Percentiles rank a stretch among this genome's conserved stretches.
Evolutionary conservation across 306 rosid genomes (phyloP).

Genomic region (Dryas alaskensis): DNA sequence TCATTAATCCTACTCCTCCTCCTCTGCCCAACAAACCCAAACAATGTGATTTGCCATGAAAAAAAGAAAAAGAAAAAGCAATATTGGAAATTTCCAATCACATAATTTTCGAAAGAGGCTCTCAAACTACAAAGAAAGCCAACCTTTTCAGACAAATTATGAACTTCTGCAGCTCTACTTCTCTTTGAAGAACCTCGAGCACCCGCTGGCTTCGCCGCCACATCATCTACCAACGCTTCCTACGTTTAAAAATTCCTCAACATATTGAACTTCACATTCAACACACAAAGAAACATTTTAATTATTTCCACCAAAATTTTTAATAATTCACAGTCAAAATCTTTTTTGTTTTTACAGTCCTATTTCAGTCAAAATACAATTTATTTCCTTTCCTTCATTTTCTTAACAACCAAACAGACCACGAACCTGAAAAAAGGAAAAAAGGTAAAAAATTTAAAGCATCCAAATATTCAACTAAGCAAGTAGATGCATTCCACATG

Average conservation of each 20-base stretch:
- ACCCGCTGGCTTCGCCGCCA: conserved; percentile 35
- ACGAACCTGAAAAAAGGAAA: not conserved
- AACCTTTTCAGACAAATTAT: conserved; percentile 95
- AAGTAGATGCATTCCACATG: not conserved
- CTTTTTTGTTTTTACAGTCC: too few relatives aligned
- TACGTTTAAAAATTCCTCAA: conserved; percentile 23
- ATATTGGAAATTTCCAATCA: not conserved
- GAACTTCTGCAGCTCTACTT: conserved; percentile 98
- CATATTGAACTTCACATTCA: not conserved
- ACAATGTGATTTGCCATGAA: not conserved
- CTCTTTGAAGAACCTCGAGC: conserved; percentile 73
- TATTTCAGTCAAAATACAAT: not conserved
- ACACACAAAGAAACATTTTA: not conserved
- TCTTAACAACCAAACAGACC: conserved; percentile 11
- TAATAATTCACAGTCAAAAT: not conserved
- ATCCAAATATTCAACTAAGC: not conserved
- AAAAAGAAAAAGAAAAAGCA: not conserved
- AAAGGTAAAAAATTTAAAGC: not conserved
- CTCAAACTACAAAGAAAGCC: not conserved
- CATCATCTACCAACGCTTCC: conserved; percentile 70
- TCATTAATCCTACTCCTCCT: conserved; percentile 97
- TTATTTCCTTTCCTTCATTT: not conserved
- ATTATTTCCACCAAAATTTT: too few relatives aligned
- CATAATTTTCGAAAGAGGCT: not conserved
- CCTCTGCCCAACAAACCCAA: conserved; percentile 51